A percentile compares a stretch with the other conserved stretches of the same genome.
phyloP scores from a whole-genome alignment of 352 stramenopile species.

The Paralagenidium karlingii region DNA sequence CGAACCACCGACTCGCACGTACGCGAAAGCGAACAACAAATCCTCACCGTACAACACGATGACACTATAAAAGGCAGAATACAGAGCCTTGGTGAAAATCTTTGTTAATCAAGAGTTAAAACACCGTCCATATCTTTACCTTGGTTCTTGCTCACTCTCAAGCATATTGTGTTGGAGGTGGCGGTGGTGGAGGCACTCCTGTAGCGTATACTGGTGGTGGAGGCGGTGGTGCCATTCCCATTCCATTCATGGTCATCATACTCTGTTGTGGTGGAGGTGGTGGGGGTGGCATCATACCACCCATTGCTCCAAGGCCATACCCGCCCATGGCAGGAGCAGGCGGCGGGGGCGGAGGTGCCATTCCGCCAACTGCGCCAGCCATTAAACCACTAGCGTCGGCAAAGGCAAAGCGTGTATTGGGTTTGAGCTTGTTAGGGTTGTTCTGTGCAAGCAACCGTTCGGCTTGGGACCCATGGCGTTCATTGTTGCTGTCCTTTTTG shows the following conservation, averaged over 20 bases:
- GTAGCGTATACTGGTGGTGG: conserved; percentile 16
- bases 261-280: background rate
- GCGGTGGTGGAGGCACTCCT: no score
- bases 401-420: conserved; percentile 69
- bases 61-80: no score
- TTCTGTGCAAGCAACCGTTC: conserved; percentile 75
- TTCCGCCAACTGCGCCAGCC: background rate
- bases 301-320: conserved; percentile 20
- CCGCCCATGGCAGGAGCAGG: conserved; percentile 13
- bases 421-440: conserved; percentile 73
- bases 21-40: no score
- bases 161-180: no score
- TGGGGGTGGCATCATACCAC: background rate
- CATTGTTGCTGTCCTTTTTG: conserved; percentile 93
- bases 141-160: no score
- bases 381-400: background rate
- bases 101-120: no score
- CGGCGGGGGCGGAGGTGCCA: conserved; percentile 14
- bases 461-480: conserved; percentile 86
- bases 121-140: no score
- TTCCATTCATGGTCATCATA: conserved; percentile 7
- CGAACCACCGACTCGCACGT: no score
- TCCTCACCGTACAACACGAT: no score
- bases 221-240: conserved; percentile 10
- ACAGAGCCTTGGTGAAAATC: no score